Evolutionary conservation across 164 flowering plant species (phyloP).

Genomic region (Taxillus chinensis): DNA sequence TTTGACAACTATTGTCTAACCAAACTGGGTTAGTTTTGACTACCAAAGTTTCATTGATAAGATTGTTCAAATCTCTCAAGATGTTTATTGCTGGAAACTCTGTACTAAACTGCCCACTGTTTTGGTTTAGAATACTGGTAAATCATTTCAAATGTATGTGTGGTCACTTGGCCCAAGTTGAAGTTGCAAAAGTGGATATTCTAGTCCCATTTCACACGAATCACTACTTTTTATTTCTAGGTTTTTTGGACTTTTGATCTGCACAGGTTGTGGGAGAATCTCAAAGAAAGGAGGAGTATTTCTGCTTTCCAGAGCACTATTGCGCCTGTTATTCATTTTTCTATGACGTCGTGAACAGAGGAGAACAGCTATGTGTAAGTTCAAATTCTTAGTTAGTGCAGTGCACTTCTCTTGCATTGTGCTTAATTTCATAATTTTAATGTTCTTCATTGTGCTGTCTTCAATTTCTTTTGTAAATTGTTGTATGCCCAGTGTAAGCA

Average conservation of each 20-base stretch:
- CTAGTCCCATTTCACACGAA: no score
- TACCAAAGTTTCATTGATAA: no score
- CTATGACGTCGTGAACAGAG: slow-evolving; percentile 72
- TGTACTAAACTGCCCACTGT: no score
- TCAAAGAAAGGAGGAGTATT: slow-evolving; percentile 71
- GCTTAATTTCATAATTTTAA: not conserved
- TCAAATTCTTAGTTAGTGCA: slow-evolving; percentile 1
- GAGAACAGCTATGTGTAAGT: slow-evolving; percentile 86
- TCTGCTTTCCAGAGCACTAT: slow-evolving; percentile 68
- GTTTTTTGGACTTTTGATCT: not conserved
- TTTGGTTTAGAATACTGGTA: no score
- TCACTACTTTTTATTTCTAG: no score
- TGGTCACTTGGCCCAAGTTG: no score
- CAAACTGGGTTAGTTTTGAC: no score
- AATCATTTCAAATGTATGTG: no score
- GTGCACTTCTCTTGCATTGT: not conserved
- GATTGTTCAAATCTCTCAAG: no score
- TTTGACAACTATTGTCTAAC: no score
- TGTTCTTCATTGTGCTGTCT: not conserved
- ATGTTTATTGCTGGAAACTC: no score
- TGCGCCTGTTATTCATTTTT: slow-evolving; percentile 91
- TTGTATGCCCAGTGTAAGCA: slow-evolving; percentile 69
- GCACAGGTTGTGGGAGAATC: slow-evolving; percentile 83
- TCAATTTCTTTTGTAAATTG: not conserved
- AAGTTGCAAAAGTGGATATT: no score